These are phyloP conservation scores for Pseudomonodictys pantanalensis DNA, from an alignment of 495 filamentous ascomycete species.

Conservation along the genomic window DNA sequence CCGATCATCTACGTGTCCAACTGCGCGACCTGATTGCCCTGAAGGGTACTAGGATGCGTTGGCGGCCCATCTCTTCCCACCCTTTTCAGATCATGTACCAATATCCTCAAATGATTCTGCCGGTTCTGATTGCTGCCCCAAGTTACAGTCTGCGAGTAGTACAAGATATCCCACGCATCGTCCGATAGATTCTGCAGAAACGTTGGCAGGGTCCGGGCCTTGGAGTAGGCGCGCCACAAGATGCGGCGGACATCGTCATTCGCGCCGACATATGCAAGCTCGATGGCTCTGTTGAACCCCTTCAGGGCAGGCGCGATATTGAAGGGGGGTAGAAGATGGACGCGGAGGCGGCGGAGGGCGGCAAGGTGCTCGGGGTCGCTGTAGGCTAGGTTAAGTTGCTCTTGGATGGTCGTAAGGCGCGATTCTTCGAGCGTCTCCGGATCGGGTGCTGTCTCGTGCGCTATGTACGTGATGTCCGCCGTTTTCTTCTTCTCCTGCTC, in stretches of 20 bases:
- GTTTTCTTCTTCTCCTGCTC: neutral
- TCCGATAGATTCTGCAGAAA: slow-evolving; percentile 24
- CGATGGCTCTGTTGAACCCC: slow-evolving; percentile 21
- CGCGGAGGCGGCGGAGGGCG: slow-evolving; percentile 18
- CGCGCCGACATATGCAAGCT: slow-evolving; percentile 24
- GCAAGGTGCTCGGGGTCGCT: slow-evolving; percentile 28
- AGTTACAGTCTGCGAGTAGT: slow-evolving; percentile 28
- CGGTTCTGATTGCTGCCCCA: slow-evolving; percentile 29
- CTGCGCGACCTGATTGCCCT: neutral
- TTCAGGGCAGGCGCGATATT: slow-evolving; percentile 10
- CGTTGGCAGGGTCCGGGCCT: slow-evolving; percentile 23
- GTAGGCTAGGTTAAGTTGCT: slow-evolving; percentile 16
- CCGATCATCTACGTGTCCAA: neutral
- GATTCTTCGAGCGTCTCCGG: slow-evolving; percentile 7
- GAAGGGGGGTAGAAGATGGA: slow-evolving; percentile 25
- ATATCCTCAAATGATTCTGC: slow-evolving; percentile 20
- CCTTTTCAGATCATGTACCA: slow-evolving; percentile 20
- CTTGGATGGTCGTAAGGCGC: slow-evolving; percentile 1
- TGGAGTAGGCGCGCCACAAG: slow-evolving; percentile 26
- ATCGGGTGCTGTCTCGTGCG: slow-evolving; percentile 11
- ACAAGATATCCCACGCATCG: slow-evolving; percentile 33
- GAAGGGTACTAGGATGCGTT: slow-evolving; percentile 9
- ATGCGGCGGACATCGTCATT: slow-evolving; percentile 28
- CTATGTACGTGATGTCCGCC: neutral
- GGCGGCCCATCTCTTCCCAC: slow-evolving; percentile 30